Evolutionary conservation across 202 grass and related monocot species (phyloP).

Genomic region (Dendrocalamus latiflorus): DNA sequence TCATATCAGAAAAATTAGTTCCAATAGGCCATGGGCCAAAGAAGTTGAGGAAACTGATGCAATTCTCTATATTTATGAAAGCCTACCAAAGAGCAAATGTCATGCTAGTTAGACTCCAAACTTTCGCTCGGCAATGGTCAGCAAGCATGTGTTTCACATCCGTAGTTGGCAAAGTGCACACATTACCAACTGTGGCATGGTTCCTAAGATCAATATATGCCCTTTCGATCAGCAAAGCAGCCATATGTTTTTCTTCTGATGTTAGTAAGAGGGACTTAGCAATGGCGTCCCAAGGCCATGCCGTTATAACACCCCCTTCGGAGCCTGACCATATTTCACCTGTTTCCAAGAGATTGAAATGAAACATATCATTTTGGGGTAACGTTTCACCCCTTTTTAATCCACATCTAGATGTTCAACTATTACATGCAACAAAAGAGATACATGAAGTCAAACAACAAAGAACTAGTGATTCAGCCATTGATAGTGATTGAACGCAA

Average conservation of each 20-base stretch:
- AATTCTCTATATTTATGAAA: slow-evolving; percentile 20
- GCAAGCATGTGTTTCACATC: slow-evolving; percentile 76
- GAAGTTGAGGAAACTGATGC: neutral
- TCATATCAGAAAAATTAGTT: slow-evolving; percentile 8
- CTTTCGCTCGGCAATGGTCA: too few species aligned
- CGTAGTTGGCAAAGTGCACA: slow-evolving; percentile 58
- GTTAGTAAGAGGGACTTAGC: slow-evolving; percentile 61
- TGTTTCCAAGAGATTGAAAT: slow-evolving; percentile 50
- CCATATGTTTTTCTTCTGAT: slow-evolving; percentile 63
- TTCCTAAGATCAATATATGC: slow-evolving; percentile 70
- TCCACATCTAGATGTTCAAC: slow-evolving; percentile 2
- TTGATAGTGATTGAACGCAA: neutral
- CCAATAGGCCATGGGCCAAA: too few species aligned
- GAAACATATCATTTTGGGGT: slow-evolving; percentile 24
- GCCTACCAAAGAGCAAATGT: slow-evolving; percentile 81
- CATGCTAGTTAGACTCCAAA: slow-evolving; percentile 74
- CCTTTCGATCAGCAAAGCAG: slow-evolving; percentile 63
- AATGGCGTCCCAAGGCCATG: slow-evolving; percentile 85
- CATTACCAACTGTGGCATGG: slow-evolving; percentile 54
- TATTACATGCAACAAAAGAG: neutral
- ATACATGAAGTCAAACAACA: neutral
- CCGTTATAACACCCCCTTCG: slow-evolving; percentile 77
- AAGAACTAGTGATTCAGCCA: neutral
- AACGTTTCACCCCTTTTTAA: neutral
- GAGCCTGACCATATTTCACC: slow-evolving; percentile 99